Evolutionary conservation across 2,329 filamentous ascomycete genomes (phyloP), one percentile per base, ranked within the genome.

Genomic region (Verticillium albo-atrum): DNA sequence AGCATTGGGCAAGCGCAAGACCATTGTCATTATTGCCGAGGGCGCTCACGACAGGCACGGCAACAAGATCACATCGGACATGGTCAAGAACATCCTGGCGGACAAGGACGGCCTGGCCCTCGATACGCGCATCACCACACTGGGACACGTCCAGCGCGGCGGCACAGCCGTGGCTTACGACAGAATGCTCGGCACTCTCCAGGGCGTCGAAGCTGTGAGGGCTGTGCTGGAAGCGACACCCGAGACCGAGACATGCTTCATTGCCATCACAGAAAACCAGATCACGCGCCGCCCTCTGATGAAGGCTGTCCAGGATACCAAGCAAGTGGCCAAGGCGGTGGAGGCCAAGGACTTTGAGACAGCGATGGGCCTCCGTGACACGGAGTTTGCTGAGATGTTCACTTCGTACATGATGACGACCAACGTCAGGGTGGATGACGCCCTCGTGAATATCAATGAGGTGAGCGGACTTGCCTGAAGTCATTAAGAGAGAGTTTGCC

Each of bases 211-310:
- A 74, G 94, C 93, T 26, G 93, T 98, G 69, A 92, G 90, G 68
- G 93, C 94, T 25, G 91, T 97, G 20, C 82, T 97, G 28, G 91
- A 96, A 65, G 91, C 92, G 55, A 96, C 88, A 0, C 92, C 95
- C 10, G 89, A 95, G 51, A 94, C 91, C 0, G 91, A 92, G 58
- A 97, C 92, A 55, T 94, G 92, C 60, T 93, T 99, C 70, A 98
- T 99, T 71, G 93, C 92, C 67, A 93, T 99, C 66, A 93, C 89
- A 64, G 95, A 99, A 80, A 98, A 98, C 83, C 96, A 99, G 79
- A 98, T 99, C 71, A 88, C 92, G 64, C 87, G 93, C 58, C 92
- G 93, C 67, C 89, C 92, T 23, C 80, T 99, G 27, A 90, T 98
- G 79, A 85, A 96, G 71, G 93, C 95, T 1, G 95, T 99, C 12